These are phyloP conservation scores for Pseudozyma tsukubaensis DNA, from an alignment of 1,284 basidiomycete species.

Conservation along the genomic window DNA sequence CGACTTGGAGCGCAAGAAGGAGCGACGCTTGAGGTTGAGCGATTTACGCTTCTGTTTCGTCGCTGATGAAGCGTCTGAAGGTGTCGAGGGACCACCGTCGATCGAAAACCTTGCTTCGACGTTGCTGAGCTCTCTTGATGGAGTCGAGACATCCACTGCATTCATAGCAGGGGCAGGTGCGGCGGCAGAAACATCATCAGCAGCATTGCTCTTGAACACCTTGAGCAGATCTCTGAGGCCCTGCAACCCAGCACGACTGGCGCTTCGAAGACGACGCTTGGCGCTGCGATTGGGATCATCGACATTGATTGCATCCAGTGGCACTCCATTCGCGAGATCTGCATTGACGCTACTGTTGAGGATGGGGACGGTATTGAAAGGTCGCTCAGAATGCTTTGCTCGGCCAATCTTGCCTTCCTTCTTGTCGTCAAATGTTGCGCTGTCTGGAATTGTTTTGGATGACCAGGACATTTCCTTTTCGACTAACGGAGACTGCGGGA, in stretches of 20 bases:
- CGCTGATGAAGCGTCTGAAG: slow-evolving; percentile 1
- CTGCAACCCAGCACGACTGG: slow-evolving; percentile 53
- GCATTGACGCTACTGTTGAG: slow-evolving; percentile 2
- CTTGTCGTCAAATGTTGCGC: slow-evolving; percentile 10
- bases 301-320: slow-evolving; percentile 16
- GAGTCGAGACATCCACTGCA: not conserved
- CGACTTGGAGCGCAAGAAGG: slow-evolving; percentile 34
- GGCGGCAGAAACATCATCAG: slow-evolving; percentile 1
- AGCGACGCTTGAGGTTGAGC: slow-evolving; percentile 40
- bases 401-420: not conserved
- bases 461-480: slow-evolving; percentile 2
- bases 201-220: slow-evolving; percentile 29
- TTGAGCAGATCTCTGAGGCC: slow-evolving; percentile 51
- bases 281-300: slow-evolving; percentile 45
- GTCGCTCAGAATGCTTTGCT: slow-evolving; percentile 8
- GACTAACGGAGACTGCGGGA: not conserved
- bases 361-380: slow-evolving; percentile 27
- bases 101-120: slow-evolving; percentile 13
- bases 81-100: slow-evolving; percentile 12
- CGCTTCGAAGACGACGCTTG: slow-evolving; percentile 50
- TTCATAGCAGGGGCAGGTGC: not conserved
- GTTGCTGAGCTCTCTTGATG: not conserved
- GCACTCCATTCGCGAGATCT: not conserved
- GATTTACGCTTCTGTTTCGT: slow-evolving; percentile 37
- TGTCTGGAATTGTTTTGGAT: slow-evolving; percentile 5